Evolutionary conservation across 2,329 filamentous ascomycete genomes (phyloP).

Genomic region (Pseudogymnoascus sp.): DNA sequence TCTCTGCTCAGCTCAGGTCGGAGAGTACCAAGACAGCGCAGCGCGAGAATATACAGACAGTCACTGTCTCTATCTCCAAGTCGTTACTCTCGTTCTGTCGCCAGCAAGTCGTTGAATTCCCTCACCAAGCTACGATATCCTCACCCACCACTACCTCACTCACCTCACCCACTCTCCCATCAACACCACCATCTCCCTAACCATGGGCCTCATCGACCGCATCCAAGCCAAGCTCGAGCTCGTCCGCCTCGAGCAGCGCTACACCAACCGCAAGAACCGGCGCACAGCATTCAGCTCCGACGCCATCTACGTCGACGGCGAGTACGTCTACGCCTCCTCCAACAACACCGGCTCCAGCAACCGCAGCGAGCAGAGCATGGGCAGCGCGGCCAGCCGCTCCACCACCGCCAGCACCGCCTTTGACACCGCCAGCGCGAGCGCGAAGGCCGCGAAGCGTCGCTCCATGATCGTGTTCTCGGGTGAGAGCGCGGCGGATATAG

Average conservation of each 20-base stretch:
- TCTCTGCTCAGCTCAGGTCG: not conserved
- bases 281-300: constrained; percentile 85
- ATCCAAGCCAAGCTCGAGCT: constrained; percentile 73
- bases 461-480: not conserved
- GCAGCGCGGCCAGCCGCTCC: not conserved
- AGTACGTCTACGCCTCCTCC: constrained; percentile 76
- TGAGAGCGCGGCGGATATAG: not conserved
- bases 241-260: constrained; percentile 90
- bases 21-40: not conserved
- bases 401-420: not conserved
- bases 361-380: constrained; percentile 4
- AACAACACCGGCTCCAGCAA: constrained; percentile 13
- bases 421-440: not conserved
- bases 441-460: not conserved
- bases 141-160: not conserved
- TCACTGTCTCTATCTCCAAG: not conserved
- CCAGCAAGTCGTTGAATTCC: not conserved
- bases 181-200: not conserved
- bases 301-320: constrained; percentile 88
- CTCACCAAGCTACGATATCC: not conserved
- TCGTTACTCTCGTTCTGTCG: not conserved
- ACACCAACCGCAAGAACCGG: constrained; percentile 79
- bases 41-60: not conserved
- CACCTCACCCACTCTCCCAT: not conserved
- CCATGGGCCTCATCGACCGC: constrained; percentile 43